phyloP scores from a whole-genome alignment of 139 green algal species.

The Deuterostichococcus epilithicus region DNA sequence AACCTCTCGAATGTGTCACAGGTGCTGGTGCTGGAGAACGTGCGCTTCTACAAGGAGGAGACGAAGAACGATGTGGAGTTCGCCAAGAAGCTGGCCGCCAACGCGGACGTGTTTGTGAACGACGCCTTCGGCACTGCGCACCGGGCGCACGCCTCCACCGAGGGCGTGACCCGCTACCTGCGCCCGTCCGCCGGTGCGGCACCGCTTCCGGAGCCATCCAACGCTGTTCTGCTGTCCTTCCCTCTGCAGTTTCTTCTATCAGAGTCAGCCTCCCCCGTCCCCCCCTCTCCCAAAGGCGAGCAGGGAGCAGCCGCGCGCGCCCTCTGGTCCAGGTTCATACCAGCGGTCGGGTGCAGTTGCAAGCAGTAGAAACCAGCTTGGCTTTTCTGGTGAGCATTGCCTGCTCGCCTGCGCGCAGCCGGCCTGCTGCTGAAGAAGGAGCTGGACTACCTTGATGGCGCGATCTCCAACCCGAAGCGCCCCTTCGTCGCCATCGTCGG shows the following conservation, averaged over 20 bases:
- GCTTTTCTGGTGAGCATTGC: too few relatives aligned
- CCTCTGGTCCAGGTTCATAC: too few relatives aligned
- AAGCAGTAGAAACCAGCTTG: too few relatives aligned
- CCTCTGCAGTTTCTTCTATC: not conserved
- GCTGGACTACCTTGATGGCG: conserved; percentile 92
- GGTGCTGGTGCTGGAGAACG: conserved; percentile 91
- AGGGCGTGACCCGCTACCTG: conserved; percentile 94
- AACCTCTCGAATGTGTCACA: conserved; percentile 13
- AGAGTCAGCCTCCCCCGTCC: not conserved
- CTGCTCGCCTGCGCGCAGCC: not conserved
- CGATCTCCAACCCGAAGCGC: conserved; percentile 83
- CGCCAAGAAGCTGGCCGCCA: conserved; percentile 91
- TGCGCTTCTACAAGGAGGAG: conserved; percentile 98
- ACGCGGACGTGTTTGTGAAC: conserved; percentile 96
- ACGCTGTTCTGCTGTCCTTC: not conserved
- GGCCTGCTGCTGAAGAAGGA: conserved; percentile 97
- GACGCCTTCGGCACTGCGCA: conserved; percentile 99
- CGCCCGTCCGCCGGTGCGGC: conserved; percentile 15
- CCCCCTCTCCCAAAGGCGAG: too few relatives aligned
- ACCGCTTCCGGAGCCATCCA: too few relatives aligned
- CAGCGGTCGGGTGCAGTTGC: too few relatives aligned
- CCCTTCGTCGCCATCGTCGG: conserved; percentile 98
- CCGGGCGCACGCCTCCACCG: conserved; percentile 96
- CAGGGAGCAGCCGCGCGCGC: too few relatives aligned
- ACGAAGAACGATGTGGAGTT: conserved; percentile 94